Base-by-base conservation (phyloP, 345 rosid species). In the Alliaria petiolata region DNA sequence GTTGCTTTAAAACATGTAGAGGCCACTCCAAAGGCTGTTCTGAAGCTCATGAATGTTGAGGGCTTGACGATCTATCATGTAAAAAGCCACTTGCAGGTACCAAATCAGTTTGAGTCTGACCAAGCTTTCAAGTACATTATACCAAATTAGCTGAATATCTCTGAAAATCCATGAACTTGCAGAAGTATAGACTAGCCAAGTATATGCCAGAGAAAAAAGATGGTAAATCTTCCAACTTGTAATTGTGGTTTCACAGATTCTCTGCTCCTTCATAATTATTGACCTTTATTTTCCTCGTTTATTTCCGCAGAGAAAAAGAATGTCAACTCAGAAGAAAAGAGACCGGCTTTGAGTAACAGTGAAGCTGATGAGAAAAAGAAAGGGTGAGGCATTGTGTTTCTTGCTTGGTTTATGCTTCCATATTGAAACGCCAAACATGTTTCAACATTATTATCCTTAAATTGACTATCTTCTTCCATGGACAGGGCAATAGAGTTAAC, bases 41-140 rank as follows among this genome's bases (percentile, higher is more conserved):
- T 90, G 69, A 90, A 92, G 87, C 87, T 92, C 43, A 90, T 92
- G 98, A 88, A 90, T 72, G 89, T 82, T 50, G 87, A 88, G 77
- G 90, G 95, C 69, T 81, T 92, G 87, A 92, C 98, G 19, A 92
- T 90, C 55, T 90, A 92, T 79, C 95, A 92, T 71, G 96, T 92
- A 17, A 92, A 92, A 77, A 92, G 98, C 87, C 98, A 92, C 81
- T 80, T 92, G 53, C 98, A 90, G 98, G 98, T 90, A 78, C 57
- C 26, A 15, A 13, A 70, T 39, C 22, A 58, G 40, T 65, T 60
- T 54, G 55, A 35, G 0, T 8, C 5, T 46, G 34, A 33, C 40
- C n/a, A 40, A 47, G 0, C 56, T 63, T 14, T 22, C 26, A 47
- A 31, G 30, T 70, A 20, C 12, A 56, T 63, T 45, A 30, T 67